Evolutionary conservation across 139 green algal genomes (phyloP).

Genomic region (Dunaliella primolecta): DNA sequence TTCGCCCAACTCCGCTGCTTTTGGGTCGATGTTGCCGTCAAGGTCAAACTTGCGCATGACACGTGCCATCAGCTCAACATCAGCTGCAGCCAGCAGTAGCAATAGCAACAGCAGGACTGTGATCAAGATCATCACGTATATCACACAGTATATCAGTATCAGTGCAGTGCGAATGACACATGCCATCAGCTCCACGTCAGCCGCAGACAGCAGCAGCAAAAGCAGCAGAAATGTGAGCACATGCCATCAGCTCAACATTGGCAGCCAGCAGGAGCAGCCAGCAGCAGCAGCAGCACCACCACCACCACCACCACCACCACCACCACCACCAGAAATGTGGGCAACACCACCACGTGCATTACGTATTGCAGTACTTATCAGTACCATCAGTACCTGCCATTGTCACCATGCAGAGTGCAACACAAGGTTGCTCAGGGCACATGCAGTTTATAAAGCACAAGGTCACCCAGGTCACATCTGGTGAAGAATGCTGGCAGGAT

Average conservation of each 20-base stretch:
- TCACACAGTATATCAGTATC: neutral
- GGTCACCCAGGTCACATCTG: no score
- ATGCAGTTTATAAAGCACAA: no score
- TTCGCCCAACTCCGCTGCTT: constrained; percentile 21
- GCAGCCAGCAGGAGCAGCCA: no score
- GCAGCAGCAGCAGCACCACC: no score
- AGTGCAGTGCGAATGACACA: constrained; percentile 26
- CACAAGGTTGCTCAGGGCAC: no score
- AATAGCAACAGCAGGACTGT: neutral
- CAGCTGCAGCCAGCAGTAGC: neutral
- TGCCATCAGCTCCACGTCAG: neutral
- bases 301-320: no score
- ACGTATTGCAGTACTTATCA: no score
- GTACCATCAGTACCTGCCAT: no score
- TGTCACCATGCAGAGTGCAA: no score
- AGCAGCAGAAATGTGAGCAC: neutral
- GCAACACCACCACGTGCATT: no score
- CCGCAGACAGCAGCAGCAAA: neutral
- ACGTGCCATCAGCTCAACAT: constrained; percentile 3
- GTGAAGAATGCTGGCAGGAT: no score
- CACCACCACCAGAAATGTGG: no score
- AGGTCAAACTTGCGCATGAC: constrained; percentile 24
- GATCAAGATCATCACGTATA: neutral
- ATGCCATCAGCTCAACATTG: neutral
- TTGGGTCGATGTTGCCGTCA: constrained; percentile 12